phyloP scores from a whole-genome alignment of 495 filamentous ascomycete species.

The Staphylotrichum tortipilum region DNA sequence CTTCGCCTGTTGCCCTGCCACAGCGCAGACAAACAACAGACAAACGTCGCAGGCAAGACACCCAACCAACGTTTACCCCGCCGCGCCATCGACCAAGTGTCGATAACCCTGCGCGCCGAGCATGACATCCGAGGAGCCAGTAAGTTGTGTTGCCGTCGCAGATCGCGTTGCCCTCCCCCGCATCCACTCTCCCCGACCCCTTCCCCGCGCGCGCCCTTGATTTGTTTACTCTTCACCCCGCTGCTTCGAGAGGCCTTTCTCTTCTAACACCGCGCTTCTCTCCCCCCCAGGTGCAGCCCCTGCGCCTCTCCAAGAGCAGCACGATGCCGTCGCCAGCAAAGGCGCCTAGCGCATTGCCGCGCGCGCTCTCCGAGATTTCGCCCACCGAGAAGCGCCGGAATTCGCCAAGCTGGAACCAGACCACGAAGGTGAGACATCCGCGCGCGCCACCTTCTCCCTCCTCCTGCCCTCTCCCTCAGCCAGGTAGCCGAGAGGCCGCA shows the following conservation, averaged over 20 bases:
- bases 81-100: too few relatives aligned
- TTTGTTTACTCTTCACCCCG: too few relatives aligned
- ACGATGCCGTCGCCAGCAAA: constrained; percentile 39
- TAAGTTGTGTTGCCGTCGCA: constrained; percentile 26
- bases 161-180: neutral
- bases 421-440: constrained; percentile 48
- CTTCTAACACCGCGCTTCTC: neutral
- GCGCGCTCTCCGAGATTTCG: constrained; percentile 50
- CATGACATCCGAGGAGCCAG: constrained; percentile 36
- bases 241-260: too few relatives aligned
- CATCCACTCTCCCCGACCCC: too few relatives aligned
- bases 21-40: too few relatives aligned
- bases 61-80: too few relatives aligned
- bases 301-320: constrained; percentile 50
- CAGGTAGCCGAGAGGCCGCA: constrained; percentile 1
- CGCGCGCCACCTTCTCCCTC: neutral
- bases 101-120: constrained; percentile 1
- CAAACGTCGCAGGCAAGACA: too few relatives aligned
- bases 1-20: too few relatives aligned
- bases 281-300: constrained; percentile 40
- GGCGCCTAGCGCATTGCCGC: constrained; percentile 35
- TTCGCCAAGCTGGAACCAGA: constrained; percentile 68
- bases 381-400: constrained; percentile 54
- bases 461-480: too few relatives aligned
- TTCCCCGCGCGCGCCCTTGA: too few relatives aligned